Evolutionary conservation across 176 grass and related monocot species (phyloP).

Genomic region (Secale cereale): DNA sequence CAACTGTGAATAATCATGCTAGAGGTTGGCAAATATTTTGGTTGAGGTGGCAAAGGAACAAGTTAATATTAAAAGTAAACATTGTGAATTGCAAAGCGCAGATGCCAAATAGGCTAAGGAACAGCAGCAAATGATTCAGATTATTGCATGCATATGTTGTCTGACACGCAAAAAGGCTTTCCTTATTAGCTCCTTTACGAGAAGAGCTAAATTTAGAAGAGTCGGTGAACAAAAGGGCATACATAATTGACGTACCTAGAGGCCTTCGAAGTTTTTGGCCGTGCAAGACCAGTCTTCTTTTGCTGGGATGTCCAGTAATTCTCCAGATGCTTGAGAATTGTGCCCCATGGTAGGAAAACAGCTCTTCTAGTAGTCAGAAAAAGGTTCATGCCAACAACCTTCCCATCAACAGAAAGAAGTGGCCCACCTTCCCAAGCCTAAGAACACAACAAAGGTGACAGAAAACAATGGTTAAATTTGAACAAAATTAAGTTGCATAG

Average conservation of each 20-base stretch:
- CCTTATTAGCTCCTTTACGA: not conserved
- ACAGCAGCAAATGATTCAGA: not conserved
- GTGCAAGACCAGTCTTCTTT: not conserved
- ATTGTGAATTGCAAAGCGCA: not conserved
- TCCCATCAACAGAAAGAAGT: constrained; percentile 2
- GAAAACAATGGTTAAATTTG: not conserved
- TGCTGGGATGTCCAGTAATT: not conserved
- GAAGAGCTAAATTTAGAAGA: not conserved
- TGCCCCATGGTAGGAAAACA: not conserved
- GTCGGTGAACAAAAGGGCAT: not conserved
- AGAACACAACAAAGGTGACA: not conserved
- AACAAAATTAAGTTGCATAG: not conserved
- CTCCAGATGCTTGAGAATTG: not conserved
- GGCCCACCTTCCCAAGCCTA: constrained; percentile 25
- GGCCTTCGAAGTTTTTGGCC: not conserved
- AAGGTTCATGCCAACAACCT: constrained; percentile 6
- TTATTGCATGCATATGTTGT: not conserved
- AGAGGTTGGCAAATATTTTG: not conserved
- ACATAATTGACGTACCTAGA: not conserved
- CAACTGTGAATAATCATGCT: not conserved
- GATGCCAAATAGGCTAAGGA: not conserved
- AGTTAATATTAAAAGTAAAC: not conserved
- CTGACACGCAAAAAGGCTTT: not conserved
- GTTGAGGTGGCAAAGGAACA: not conserved
- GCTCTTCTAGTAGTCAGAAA: not conserved